Evolutionary conservation across 2,329 filamentous ascomycete genomes (phyloP), one percentile per base, ranked within the genome.

Genomic region (Teratosphaeria pseudoeucalypti): DNA sequence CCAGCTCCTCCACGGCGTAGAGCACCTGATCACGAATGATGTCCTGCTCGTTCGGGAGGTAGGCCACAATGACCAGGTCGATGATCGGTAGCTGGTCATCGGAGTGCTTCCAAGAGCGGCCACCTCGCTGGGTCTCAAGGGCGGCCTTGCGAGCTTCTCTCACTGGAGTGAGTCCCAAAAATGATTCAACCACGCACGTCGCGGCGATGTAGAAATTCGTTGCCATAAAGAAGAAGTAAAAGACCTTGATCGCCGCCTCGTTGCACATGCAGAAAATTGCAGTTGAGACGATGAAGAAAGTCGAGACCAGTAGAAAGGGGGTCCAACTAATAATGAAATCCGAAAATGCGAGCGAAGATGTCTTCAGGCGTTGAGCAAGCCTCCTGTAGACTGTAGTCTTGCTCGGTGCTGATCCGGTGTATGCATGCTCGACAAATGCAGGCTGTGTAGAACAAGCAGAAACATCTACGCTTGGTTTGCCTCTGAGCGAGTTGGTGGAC

Each of bases 251-350:
- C 29, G 29, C 29, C 5, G 29, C 29, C 29, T 29, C 29, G 66
- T 7, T 65, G 67, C 56, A 70, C 39, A 19, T 67, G 64, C 26
- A 70, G 58, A 60, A 69, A 70, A 39, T 16, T 11, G 37, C 37
- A 2, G 54, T 37, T 63, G 67, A 34, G 61, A 67, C 68, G 52
- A 70, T 66, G 62, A 69, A 69, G 62, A 69, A 68, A 61, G 69
- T 70, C 14, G 64, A 62, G 12, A 64, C 59, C 67, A 70, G 68
- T 63, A 66, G 69, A 58, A 70, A 66, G 3, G 68, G 67, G 5
- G 67, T 70, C 63, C 66, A 69, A 39, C 65, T 67, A 54, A 68
- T 59, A 1, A 70, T 57, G 65, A 64, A 68, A 58, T 67, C 65
- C 9, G 67, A 69, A 55, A 68, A 65, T 23, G 37, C 37, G 37